Conservation (phyloP, 805 yeast species). For the Yarrowia alimentaria region DNA sequence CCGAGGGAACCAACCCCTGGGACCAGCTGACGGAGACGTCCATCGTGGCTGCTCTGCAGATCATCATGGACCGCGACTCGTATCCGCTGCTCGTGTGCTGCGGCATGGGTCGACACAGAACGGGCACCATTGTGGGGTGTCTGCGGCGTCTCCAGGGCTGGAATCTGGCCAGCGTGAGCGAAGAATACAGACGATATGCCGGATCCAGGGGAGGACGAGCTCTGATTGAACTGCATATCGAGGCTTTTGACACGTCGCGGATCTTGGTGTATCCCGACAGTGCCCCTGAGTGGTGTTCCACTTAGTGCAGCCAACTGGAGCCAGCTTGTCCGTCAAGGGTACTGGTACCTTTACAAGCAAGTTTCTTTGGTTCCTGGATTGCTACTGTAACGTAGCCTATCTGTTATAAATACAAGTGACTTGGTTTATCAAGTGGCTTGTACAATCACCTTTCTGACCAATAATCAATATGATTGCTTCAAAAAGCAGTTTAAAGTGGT, state of each 20-base stretch:
- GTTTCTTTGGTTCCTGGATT: too few species aligned
- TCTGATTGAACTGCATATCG: conserved; percentile 85
- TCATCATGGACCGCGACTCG: conserved; percentile 67
- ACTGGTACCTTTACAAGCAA: too few species aligned
- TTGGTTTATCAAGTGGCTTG: too few species aligned
- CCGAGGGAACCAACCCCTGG: conserved; percentile 92
- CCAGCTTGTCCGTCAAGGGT: neutral
- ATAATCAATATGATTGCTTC: too few species aligned
- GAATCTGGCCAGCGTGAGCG: conserved; percentile 93
- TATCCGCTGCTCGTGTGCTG: conserved; percentile 91
- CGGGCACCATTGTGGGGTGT: conserved; percentile 96
- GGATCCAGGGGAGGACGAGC: conserved; percentile 92
- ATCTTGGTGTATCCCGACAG: conserved; percentile 45
- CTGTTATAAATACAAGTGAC: too few species aligned
- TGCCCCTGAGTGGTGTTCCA: conserved; percentile 49
- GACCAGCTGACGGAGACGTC: conserved; percentile 85
- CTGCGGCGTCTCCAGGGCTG: conserved; percentile 91
- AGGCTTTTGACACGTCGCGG: conserved; percentile 55
- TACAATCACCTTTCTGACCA: too few species aligned
- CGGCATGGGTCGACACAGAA: conserved; percentile 97
- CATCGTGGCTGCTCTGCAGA: conserved; percentile 72
- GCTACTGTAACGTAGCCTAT: too few species aligned
- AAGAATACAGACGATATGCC: conserved; percentile 90
- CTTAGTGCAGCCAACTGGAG: neutral
- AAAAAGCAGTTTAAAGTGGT: too few species aligned